These are phyloP conservation scores for Hemileccinum rubropunctum DNA, from an alignment of 768 basidiomycete genomes.

Conservation along the genomic window DNA sequence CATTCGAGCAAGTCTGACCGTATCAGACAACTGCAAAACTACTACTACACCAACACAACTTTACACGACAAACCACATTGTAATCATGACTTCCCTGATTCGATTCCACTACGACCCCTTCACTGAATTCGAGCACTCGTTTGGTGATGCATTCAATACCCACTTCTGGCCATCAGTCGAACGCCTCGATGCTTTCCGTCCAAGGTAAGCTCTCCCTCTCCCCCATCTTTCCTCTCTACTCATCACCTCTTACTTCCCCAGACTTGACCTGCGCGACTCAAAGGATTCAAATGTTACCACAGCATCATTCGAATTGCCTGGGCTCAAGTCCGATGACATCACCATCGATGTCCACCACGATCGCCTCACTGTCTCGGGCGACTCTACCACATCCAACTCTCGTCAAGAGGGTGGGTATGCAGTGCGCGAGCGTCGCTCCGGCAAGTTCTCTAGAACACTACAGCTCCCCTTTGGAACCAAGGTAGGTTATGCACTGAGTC, in stretches of 20 bases:
- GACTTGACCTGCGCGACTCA: conserved; percentile 47
- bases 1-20: no score
- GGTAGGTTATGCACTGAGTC: conserved; percentile 20
- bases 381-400: conserved; percentile 34
- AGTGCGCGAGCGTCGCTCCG: conserved; percentile 42
- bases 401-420: conserved; percentile 39
- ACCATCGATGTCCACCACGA: conserved; percentile 41
- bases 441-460: conserved; percentile 43
- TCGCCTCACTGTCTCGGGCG: conserved; percentile 45
- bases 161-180: no score
- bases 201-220: conserved; percentile 11
- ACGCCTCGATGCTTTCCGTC: conserved; percentile 4
- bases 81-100: neutral
- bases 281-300: conserved; percentile 40
- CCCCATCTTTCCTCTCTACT: no score
- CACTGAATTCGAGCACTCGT: neutral
- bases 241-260: conserved; percentile 4
- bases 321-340: conserved; percentile 39
- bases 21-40: no score
- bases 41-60: no score
- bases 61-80: no score
- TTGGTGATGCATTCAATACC: neutral
- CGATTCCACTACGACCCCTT: conserved; percentile 5
- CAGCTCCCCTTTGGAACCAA: conserved; percentile 44
- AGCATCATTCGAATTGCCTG: conserved; percentile 50